Conservation (phyloP, 2,329 filamentous ascomycete genomes). For the Orbilia brochopaga region DNA sequence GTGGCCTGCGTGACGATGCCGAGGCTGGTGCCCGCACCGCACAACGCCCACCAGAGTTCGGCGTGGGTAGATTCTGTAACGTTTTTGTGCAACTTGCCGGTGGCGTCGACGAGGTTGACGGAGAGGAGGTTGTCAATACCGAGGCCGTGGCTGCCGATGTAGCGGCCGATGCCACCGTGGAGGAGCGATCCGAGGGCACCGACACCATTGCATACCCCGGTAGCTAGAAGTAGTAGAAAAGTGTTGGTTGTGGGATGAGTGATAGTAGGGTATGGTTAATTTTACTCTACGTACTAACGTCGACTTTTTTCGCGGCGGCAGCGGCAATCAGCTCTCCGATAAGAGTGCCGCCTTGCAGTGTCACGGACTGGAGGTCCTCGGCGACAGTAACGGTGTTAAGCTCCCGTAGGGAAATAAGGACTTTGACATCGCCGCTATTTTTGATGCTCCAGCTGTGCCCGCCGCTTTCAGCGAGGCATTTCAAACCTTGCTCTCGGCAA, state of each 20-base stretch:
- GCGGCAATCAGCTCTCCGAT: conserved; percentile 37
- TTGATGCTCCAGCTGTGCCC: conserved; percentile 34
- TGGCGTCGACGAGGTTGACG: conserved; percentile 59
- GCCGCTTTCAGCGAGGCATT: conserved; percentile 39
- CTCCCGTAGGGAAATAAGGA: conserved; percentile 43
- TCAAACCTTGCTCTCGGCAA: conserved; percentile 22
- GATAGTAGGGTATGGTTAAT: neutral
- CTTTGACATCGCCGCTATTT: conserved; percentile 23
- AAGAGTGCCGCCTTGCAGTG: conserved; percentile 50
- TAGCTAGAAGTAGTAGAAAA: conserved; percentile 14
- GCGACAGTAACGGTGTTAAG: conserved; percentile 39
- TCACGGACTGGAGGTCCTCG: conserved; percentile 29
- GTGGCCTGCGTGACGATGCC: conserved; percentile 60
- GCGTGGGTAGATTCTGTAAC: conserved; percentile 53
- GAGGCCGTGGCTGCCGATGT: conserved; percentile 52
- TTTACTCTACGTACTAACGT: conserved; percentile 24
- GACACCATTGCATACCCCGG: conserved; percentile 40
- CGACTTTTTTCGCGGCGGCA: conserved; percentile 14
- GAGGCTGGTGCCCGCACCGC: conserved; percentile 60
- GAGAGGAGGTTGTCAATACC: conserved; percentile 59
- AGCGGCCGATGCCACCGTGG: conserved; percentile 44
- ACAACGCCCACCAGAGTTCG: conserved; percentile 59
- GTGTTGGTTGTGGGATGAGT: neutral
- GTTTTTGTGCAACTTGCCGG: conserved; percentile 57
- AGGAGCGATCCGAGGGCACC: conserved; percentile 31